These are phyloP conservation scores for Macrotyloma uniflorum DNA, from an alignment of 306 rosid species.

Conservation along the genomic window DNA sequence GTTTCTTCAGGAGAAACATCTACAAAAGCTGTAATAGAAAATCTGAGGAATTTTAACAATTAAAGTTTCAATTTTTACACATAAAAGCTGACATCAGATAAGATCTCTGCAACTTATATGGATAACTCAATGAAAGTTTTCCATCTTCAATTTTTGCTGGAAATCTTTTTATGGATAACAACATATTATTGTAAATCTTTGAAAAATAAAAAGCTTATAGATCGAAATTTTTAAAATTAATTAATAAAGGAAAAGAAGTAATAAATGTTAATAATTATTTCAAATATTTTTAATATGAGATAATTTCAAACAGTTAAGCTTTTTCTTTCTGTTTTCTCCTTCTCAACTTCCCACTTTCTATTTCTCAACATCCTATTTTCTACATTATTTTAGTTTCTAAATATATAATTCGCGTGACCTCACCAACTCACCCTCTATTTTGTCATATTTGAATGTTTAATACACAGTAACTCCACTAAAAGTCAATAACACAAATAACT, in stretches of 20 bases:
- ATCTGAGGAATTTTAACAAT: constrained; percentile 24
- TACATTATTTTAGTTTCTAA: constrained; percentile 11
- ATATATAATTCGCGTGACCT: background rate
- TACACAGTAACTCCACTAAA: background rate
- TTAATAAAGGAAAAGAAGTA: background rate
- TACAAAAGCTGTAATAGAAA: constrained; percentile 74
- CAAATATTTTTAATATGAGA: background rate
- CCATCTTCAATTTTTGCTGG: background rate
- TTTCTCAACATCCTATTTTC: constrained; percentile 1
- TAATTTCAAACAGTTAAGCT: background rate
- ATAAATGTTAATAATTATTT: background rate
- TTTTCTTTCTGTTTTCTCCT: constrained; percentile 10
- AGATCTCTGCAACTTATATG: constrained; percentile 11
- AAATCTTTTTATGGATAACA: no score
- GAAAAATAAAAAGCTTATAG: background rate
- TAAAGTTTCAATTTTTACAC: constrained; percentile 17
- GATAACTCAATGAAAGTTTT: background rate
- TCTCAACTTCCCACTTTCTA: background rate
- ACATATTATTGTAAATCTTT: background rate
- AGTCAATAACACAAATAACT: background rate
- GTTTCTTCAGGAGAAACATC: constrained; percentile 93
- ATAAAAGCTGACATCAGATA: constrained; percentile 13
- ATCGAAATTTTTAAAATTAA: background rate
- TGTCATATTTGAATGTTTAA: background rate
- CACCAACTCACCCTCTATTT: background rate